Base-by-base conservation (phyloP, 805 yeast genomes). In the Myxozyma melibiosi region DNA sequence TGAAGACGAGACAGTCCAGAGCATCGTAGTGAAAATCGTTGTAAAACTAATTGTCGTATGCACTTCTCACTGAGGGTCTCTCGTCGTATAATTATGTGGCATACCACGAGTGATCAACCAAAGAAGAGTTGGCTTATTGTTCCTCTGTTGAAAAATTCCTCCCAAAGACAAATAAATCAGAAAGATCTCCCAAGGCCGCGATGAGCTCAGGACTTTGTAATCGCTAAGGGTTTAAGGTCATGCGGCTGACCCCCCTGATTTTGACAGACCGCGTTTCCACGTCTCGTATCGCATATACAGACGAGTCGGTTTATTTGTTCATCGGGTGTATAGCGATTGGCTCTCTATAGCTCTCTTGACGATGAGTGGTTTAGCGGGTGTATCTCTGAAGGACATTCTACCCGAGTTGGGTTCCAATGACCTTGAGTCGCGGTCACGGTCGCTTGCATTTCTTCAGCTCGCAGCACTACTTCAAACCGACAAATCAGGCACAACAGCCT, bases 391-490 rank as follows among this genome's bases (percentile, higher is more conserved):
- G 28, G 52, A 43, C 7, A 46, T 53, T 40, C 37, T 53, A 8
- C 42, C 51, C 14, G 44, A 41, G 18, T 11, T 53, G 9, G 47
- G 28, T 25, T 31, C 42, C 20, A 33, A 30, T 25, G 52, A 53
- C 25, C 47, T 40, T n/a, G 34, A 49, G 13, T 54, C 54, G n/a
- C 46, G 55, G 25, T 28, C 35, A 8, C 59, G 55, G 13, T 55
- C 58, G 11, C 37, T 40, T 8, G 62, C 62, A 2, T 50, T 58
- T n/a, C 45, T 58, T 7, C 45, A 45, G 22, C 44, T 58, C 16
- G 62, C 62, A 9, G 47, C 33, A 25, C 53, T 54, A 7, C 37
- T 55, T 8, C 57, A 55, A 24, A 35, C 24, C 22, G 56, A 51
- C 35, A 16, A 33, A 4, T n/a, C 52, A n/a, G 48, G 50, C 18